phyloP scores from a whole-genome alignment of 768 basidiomycete species.

The Boletus edulis region DNA sequence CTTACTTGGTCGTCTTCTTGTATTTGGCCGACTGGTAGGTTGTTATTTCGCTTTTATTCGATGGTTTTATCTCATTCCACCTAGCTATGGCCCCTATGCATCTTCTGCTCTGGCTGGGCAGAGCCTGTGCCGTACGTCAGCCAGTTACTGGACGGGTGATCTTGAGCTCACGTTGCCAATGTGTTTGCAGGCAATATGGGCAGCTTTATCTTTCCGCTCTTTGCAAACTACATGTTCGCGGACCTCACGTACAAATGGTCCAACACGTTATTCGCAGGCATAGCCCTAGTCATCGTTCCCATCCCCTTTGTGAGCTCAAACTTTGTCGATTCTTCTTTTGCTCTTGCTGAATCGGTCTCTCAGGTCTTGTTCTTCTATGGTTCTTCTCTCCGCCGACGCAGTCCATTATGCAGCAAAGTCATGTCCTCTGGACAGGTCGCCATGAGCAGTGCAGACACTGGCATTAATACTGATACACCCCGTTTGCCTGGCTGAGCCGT shows the following conservation, averaged over 20 bases:
- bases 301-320: conserved; percentile 50
- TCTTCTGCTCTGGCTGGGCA: conserved; percentile 68
- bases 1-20: too few relatives aligned
- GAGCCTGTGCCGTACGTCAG: conserved; percentile 48
- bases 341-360: neutral
- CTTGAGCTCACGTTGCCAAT: neutral
- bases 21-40: too few relatives aligned
- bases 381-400: conserved; percentile 20
- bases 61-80: neutral
- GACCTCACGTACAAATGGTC: conserved; percentile 52
- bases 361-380: conserved; percentile 31
- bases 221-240: conserved; percentile 56
- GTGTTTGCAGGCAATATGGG: conserved; percentile 43
- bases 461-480: neutral
- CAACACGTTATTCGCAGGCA: conserved; percentile 36
- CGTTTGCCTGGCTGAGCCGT: neutral
- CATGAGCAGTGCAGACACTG: neutral
- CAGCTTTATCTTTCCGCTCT: conserved; percentile 57
- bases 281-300: conserved; percentile 51
- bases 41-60: neutral
- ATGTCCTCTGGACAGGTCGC: neutral
- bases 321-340: neutral
- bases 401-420: conserved; percentile 18
- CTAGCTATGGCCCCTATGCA: conserved; percentile 54
- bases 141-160: neutral